Evolutionary conservation across 768 basidiomycete species (phyloP), one percentile per base, ranked within the genome.

Genomic region (Imleria badia): DNA sequence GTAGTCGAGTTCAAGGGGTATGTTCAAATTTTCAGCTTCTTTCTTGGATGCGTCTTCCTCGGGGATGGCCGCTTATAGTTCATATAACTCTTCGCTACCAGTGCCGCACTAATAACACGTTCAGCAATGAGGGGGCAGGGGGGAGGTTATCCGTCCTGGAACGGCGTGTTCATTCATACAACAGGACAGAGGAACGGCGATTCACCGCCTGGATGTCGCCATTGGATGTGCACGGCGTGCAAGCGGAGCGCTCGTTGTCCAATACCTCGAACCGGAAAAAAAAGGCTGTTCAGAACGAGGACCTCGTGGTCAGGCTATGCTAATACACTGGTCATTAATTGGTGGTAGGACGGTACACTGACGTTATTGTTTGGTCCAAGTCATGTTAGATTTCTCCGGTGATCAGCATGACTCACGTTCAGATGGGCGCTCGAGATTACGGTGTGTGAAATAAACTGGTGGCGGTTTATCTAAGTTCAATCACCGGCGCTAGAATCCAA

Each of bases 101-200:
- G 33, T 5, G 44, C 62, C 57, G 54, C 57, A 35, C 17, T 66
- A 57, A 59, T 35, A 22, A 26, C 60, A 54, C 23, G 38, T 10
- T 45, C 31, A 19, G 31, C 36, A 8, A 29, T 36, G 22, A 56
- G 41, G 26, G 29, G 35, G 12, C 23, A n/a, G n/a, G n/a, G n/a
- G n/a, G n/a, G n/a, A n/a, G 41, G 40, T 19, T 13, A 6, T 22
- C 15, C 14, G 8, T 8, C 22, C 15, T 26, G 8, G 41, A 23
- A 42, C 35, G 5, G 38, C 49, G 19, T 43, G 42, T 45, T 45
- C 35, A 2, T 51, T 51, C 51, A 54, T 52, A 39, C 14, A 48
- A 43, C 12, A 22, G 26, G 14, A 19, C 12, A 12, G 51, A 26
- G 13, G 19, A 33, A 44, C 35, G 15, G 26, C 12, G 6, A 44